A percentile compares a stretch with the other conserved stretches of the same genome.
These are phyloP conservation scores for Areca catechu DNA, from an alignment of 176 grass and related monocot species.

Conservation along the genomic window DNA sequence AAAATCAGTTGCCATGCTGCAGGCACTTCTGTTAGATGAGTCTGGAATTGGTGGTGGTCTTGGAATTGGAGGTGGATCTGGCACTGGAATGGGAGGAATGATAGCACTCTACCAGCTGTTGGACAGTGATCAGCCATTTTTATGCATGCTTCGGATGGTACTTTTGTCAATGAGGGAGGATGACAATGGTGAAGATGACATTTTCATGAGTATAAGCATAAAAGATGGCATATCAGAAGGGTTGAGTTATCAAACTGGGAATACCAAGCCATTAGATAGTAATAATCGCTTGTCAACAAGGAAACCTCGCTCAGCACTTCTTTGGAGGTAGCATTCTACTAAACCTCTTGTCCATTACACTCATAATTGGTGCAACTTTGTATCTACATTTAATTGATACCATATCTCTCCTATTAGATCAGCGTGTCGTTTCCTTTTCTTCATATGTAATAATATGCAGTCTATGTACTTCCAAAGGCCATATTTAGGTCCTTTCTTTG, in stretches of 20 bases:
- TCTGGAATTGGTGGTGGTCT: constrained; percentile 92
- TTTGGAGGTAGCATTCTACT: constrained; percentile 66
- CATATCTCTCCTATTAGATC: no score
- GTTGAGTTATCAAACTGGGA: constrained; percentile 29
- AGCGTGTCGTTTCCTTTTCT: no score
- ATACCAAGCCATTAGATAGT: constrained; percentile 42
- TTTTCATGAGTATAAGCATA: constrained; percentile 46
- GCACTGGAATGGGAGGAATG: constrained; percentile 96
- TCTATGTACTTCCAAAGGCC: no score
- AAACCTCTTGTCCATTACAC: no score
- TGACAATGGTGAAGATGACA: constrained; percentile 67
- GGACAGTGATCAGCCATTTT: constrained; percentile 97
- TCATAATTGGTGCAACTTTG: no score
- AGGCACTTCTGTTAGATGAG: constrained; percentile 93
- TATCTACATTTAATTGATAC: no score
- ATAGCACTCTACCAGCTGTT: constrained; percentile 80
- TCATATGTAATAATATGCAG: no score
- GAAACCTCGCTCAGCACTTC: constrained; percentile 78
- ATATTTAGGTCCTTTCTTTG: no score
- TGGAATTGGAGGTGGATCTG: constrained; percentile 89
- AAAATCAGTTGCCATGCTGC: constrained; percentile 86
- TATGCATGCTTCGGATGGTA: constrained; percentile 93
- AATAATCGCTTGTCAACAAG: constrained; percentile 51
- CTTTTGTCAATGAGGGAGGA: constrained; percentile 98
- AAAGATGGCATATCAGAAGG: constrained; percentile 59